A percentile compares a stretch with the other conserved stretches of the same genome.
These are phyloP conservation scores for Fusarium sublunatum DNA, from an alignment of 2,329 filamentous ascomycete species.

Conservation along the genomic window DNA sequence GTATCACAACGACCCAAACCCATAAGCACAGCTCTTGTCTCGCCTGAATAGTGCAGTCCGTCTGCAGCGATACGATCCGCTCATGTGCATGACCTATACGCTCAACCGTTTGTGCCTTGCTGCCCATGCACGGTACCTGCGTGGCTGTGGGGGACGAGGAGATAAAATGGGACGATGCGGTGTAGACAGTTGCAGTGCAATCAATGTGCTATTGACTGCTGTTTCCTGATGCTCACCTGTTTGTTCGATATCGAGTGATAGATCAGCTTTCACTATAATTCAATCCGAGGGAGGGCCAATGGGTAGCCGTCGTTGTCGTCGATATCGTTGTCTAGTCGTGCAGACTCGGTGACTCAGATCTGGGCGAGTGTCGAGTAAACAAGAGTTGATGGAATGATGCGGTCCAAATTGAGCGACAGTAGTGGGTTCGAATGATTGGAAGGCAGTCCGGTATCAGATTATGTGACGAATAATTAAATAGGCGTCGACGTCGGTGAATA, in stretches of 20 bases:
- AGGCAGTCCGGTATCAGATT: slow-evolving; percentile 18
- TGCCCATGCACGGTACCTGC: slow-evolving; percentile 30
- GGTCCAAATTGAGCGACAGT: slow-evolving; percentile 17
- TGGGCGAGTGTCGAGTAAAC: slow-evolving; percentile 23
- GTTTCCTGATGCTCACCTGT: slow-evolving; percentile 29
- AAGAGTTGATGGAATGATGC: slow-evolving; percentile 34
- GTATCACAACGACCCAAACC: slow-evolving; percentile 3
- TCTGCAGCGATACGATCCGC: slow-evolving; percentile 27
- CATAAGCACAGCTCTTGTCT: slow-evolving; percentile 16
- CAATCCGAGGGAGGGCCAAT: slow-evolving; percentile 8
- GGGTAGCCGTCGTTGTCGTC: slow-evolving; percentile 10
- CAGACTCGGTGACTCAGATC: slow-evolving; percentile 21
- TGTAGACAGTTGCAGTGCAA: slow-evolving; percentile 14
- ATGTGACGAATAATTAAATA: slow-evolving; percentile 15
- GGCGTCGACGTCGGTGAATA: slow-evolving; percentile 18
- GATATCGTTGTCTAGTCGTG: slow-evolving; percentile 32
- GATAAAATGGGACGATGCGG: slow-evolving; percentile 22
- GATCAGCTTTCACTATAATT: not conserved
- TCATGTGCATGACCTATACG: slow-evolving; percentile 25
- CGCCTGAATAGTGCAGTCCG: slow-evolving; percentile 29
- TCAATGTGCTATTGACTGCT: slow-evolving; percentile 27
- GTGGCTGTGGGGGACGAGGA: slow-evolving; percentile 23
- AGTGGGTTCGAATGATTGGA: slow-evolving; percentile 5
- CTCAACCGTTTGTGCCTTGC: slow-evolving; percentile 20
- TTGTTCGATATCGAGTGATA: not conserved